Conservation (phyloP, 164 flowering plant genomes). For the grape (Vitis vinifera) region DNA sequence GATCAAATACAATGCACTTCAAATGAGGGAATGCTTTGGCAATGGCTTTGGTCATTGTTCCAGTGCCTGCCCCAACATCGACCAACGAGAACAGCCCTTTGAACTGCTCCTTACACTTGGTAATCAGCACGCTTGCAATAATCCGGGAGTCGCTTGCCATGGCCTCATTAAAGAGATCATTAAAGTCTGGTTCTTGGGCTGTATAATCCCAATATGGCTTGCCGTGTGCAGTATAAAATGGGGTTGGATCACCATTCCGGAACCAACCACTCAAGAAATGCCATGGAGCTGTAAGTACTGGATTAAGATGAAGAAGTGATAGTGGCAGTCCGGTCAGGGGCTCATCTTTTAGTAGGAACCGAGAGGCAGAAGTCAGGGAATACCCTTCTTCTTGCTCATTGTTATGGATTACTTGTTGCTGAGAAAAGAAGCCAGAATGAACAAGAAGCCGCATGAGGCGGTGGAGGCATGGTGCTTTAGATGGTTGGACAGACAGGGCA, state of each 20-base stretch:
- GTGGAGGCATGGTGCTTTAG: slow-evolving; percentile 17
- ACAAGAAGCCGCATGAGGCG: slow-evolving; percentile 37
- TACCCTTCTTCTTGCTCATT: slow-evolving; percentile 18
- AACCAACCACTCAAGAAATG: slow-evolving; percentile 23
- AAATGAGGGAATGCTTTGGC: no score
- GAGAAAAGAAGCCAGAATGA: background rate
- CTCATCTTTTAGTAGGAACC: slow-evolving; percentile 28
- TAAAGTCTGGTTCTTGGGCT: slow-evolving; percentile 5
- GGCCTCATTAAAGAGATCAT: slow-evolving; percentile 10
- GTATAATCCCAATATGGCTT: slow-evolving; percentile 13
- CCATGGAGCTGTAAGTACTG: slow-evolving; percentile 21
- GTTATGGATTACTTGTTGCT: background rate
- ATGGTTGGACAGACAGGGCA: slow-evolving; percentile 16
- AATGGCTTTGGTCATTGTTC: no score
- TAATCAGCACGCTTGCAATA: no score
- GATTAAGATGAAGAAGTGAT: slow-evolving; percentile 27
- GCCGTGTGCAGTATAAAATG: slow-evolving; percentile 27
- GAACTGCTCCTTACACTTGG: no score
- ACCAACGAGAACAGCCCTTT: no score
- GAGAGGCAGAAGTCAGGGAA: slow-evolving; percentile 33
- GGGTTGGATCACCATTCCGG: slow-evolving; percentile 7
- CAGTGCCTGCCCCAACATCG: no score
- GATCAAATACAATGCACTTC: slow-evolving; percentile 27
- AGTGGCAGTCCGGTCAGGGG: slow-evolving; percentile 17
- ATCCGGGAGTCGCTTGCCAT: slow-evolving; percentile 18